Conservation (phyloP, 129 eudicot genomes). For the Escallonia rubra region DNA sequence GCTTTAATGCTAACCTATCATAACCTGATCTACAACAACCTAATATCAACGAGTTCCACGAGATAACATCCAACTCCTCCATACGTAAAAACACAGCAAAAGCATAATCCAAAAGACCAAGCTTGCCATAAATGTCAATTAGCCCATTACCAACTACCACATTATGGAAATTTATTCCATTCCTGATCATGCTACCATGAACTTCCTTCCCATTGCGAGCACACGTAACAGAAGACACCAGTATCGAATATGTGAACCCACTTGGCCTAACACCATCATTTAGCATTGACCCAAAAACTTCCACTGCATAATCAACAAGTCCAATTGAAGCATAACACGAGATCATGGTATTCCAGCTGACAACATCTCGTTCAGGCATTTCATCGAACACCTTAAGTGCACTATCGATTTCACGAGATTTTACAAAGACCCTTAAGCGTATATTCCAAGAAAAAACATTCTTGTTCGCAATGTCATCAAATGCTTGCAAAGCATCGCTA, state of each 20-base stretch:
- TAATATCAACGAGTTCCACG: slow-evolving; percentile 76
- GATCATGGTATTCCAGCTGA: slow-evolving; percentile 62
- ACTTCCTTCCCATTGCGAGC: slow-evolving; percentile 40
- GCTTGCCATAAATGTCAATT: slow-evolving; percentile 72
- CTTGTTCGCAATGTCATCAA: slow-evolving; percentile 49
- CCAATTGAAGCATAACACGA: slow-evolving; percentile 48
- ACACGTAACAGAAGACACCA: slow-evolving; percentile 29
- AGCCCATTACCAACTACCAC: slow-evolving; percentile 67
- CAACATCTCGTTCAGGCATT: slow-evolving; percentile 69
- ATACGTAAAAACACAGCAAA: slow-evolving; percentile 55
- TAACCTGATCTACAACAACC: slow-evolving; percentile 50
- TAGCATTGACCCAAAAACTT: slow-evolving; percentile 44
- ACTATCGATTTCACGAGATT: slow-evolving; percentile 23
- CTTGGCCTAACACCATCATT: slow-evolving; percentile 43
- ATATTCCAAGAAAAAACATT: slow-evolving; percentile 78
- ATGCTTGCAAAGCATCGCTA: slow-evolving; percentile 43
- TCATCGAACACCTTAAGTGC: slow-evolving; percentile 60
- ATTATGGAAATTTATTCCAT: slow-evolving; percentile 26
- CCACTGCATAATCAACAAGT: slow-evolving; percentile 21
- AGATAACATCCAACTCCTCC: slow-evolving; percentile 58
- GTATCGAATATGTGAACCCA: slow-evolving; percentile 52
- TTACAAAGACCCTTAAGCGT: slow-evolving; percentile 42
- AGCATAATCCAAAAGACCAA: slow-evolving; percentile 61
- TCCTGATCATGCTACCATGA: slow-evolving; percentile 49
- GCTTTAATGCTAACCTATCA: slow-evolving; percentile 31